Conservation (phyloP, 805 yeast genomes). For the Teunomyces panamensis region DNA sequence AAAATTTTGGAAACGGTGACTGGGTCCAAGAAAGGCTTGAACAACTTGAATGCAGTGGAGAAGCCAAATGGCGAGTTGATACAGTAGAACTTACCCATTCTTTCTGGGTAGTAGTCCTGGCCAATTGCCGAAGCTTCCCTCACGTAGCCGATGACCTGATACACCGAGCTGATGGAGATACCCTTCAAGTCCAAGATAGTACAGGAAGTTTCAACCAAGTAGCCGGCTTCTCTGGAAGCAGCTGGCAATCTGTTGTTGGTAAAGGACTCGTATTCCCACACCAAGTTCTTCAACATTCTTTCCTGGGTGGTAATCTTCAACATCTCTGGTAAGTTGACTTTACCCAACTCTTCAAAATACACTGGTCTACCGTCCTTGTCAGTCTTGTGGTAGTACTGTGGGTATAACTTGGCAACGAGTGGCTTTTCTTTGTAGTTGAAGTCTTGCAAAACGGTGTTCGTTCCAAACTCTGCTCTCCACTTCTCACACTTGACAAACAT, state of each 20-base stretch:
- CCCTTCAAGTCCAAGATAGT: conserved; percentile 95
- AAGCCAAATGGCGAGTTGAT: conserved; percentile 98
- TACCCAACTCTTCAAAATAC: conserved; percentile 90
- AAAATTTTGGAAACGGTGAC: conserved; percentile 94
- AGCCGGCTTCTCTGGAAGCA: conserved; percentile 77
- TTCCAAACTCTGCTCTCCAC: conserved; percentile 88
- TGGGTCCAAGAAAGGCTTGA: conserved; percentile 94
- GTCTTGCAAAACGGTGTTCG: conserved; percentile 80
- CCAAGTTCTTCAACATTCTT: conserved; percentile 91
- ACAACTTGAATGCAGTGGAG: conserved; percentile 85
- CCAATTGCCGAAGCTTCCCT: conserved; percentile 92
- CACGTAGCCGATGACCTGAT: conserved; percentile 82
- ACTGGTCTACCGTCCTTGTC: conserved; percentile 97
- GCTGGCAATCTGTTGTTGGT: conserved; percentile 85
- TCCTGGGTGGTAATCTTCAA: conserved; percentile 91
- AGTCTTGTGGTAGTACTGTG: conserved; percentile 96
- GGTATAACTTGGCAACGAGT: conserved; percentile 82
- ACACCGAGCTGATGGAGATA: conserved; percentile 78
- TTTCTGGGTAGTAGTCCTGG: conserved; percentile 96
- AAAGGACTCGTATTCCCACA: conserved; percentile 96
- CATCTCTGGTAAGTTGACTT: conserved; percentile 87
- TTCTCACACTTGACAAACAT: conserved; percentile 87
- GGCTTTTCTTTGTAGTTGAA: conserved; percentile 94
- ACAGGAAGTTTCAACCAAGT: conserved; percentile 90
- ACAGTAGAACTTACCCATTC: conserved; percentile 96